Conservation (phyloP, 768 basidiomycete genomes). For the Tricholoma sp. region DNA sequence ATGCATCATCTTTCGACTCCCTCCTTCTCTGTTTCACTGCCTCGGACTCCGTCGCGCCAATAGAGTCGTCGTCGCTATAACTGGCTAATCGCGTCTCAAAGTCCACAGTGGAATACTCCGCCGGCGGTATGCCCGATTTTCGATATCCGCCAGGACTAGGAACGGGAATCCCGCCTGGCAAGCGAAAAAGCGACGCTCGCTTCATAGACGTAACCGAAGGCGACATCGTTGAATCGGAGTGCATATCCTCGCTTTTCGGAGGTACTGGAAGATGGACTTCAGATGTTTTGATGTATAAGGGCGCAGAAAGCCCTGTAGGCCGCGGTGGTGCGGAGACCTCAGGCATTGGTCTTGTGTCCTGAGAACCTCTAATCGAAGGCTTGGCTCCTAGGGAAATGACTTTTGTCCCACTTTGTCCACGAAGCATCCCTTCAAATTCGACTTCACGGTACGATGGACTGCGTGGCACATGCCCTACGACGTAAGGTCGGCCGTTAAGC, state of each 20-base stretch:
- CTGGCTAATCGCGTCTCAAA: constrained; percentile 79
- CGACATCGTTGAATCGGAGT: constrained; percentile 27
- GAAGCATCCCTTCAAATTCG: constrained; percentile 75
- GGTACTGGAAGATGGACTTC: constrained; percentile 13
- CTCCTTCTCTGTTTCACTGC: constrained; percentile 41
- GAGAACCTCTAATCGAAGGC: constrained; percentile 18
- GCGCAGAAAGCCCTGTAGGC: constrained; percentile 15
- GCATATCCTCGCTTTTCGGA: constrained; percentile 30
- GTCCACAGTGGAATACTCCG: constrained; percentile 78
- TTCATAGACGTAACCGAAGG: constrained; percentile 28
- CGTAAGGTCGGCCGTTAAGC: constrained; percentile 74
- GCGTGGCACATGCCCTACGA: constrained; percentile 53
- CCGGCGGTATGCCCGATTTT: constrained; percentile 52
- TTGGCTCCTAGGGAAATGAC: constrained; percentile 32
- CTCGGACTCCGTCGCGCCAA: constrained; percentile 31
- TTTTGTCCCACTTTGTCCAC: constrained; percentile 44
- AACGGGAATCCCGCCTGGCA: constrained; percentile 46
- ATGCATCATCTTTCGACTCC: constrained; percentile 64
- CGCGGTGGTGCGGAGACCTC: constrained; percentile 12
- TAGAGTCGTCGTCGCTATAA: constrained; percentile 46
- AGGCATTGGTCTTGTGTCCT: constrained; percentile 5
- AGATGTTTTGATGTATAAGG: constrained; percentile 16
- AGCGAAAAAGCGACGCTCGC: constrained; percentile 51
- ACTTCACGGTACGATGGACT: constrained; percentile 55
- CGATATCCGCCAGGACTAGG: constrained; percentile 46